Evolutionary conservation across 2,329 filamentous ascomycete species (phyloP), one percentile per base, ranked within the genome.

Genomic region (Alternaria dauci): DNA sequence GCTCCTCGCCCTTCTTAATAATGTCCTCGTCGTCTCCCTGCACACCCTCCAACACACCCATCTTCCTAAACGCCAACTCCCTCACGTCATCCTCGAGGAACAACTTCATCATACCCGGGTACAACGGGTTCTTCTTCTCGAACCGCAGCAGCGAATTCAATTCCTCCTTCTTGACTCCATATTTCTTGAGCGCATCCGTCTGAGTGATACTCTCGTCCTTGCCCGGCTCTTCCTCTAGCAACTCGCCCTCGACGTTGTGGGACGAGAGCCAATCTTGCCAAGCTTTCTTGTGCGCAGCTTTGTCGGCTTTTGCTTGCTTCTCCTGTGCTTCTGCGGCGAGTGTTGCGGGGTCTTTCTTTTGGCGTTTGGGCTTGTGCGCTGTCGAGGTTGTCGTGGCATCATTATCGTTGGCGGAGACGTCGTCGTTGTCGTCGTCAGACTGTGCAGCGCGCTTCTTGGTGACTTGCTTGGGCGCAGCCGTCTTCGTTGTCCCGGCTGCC

Each of bases 91-190:
- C 39, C 28, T 66, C 52, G 0, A 61, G 34, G 25, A 61, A 69
- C 11, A 69, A 25, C 1, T 63, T 67, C 39, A 60, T 63, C 8
- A 34, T 55, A 3, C 59, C 62, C 0, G 44, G 46, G n/a, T 65
- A 61, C 38, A 58, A 8, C 20, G 52, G 52, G 28, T 61, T 65
- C 48, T 42, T 43, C 47, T 64, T 57, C 36, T 61, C 64, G 20
- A 56, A 65, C 26, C 62, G 57, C 12, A 26, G 26, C 3, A 67
- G 12, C 2, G 50, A 42, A 1, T 2, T 28, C 28, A 69, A 18
- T 3, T 66, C 64, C 16, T 53, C 60, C 18, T 58, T 58, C 52
- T 65, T 69, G 30, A 69, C 30, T 2, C 54, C 58, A n/a, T 67
- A 69, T 16, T 59, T 57, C 28, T 63, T 60, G 14, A 52, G 18